phyloP scores from a whole-genome alignment of 768 basidiomycete genomes.

The Mycena filopes region DNA sequence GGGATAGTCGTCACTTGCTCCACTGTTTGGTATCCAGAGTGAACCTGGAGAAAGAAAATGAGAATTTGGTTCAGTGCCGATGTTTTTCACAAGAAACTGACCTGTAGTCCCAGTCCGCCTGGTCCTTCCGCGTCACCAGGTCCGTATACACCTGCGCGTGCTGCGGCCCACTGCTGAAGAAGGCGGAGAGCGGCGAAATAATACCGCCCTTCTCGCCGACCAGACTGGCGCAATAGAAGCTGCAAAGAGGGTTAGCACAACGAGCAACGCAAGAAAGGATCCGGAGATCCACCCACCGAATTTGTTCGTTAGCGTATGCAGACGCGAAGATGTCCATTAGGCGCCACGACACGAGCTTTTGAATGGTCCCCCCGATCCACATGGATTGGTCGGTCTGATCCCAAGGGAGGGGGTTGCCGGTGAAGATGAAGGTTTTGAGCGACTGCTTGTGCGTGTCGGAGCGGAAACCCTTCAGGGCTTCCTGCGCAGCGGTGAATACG shows the following conservation, averaged over 20 bases:
- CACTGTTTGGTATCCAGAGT: slow-evolving; percentile 1
- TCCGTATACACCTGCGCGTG: slow-evolving; percentile 42
- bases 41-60: neutral
- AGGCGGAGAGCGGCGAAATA: slow-evolving; percentile 23
- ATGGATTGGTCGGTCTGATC: slow-evolving; percentile 15
- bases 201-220: slow-evolving; percentile 37
- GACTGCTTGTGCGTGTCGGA: slow-evolving; percentile 26
- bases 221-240: slow-evolving; percentile 43
- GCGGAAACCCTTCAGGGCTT: slow-evolving; percentile 41
- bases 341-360: slow-evolving; percentile 39
- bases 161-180: slow-evolving; percentile 37
- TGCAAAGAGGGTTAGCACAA: slow-evolving; percentile 7
- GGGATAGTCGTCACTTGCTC: neutral
- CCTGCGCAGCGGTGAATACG: slow-evolving; percentile 39
- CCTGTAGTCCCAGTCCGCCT: slow-evolving; percentile 26
- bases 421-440: slow-evolving; percentile 45
- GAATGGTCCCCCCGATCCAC: slow-evolving; percentile 35
- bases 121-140: slow-evolving; percentile 36
- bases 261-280: neutral
- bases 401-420: slow-evolving; percentile 44
- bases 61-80: neutral
- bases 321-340: slow-evolving; percentile 36
- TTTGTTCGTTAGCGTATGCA: slow-evolving; percentile 35
- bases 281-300: slow-evolving; percentile 28
- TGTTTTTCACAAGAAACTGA: too few species aligned